A percentile compares a stretch with the other conserved stretches of the same genome.
These are phyloP conservation scores for barrel medic (Medicago truncatula) DNA, from an alignment of 306 rosid genomes.

Conservation along the genomic window DNA sequence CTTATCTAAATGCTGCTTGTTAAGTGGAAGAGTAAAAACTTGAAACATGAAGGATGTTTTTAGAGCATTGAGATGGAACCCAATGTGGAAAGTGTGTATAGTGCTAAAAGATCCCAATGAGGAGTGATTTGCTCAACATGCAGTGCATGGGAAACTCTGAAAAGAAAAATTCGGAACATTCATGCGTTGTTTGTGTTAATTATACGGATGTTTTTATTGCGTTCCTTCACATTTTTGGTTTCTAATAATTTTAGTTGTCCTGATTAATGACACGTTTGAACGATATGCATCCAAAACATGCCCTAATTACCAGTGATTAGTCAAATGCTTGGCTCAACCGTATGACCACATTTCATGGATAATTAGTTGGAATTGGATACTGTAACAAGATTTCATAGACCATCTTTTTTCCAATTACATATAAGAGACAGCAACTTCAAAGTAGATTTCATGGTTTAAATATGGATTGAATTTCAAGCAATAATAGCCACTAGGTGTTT, in stretches of 20 bases:
- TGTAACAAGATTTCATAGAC: neutral
- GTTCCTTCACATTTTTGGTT: neutral
- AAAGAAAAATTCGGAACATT: too few relatives aligned
- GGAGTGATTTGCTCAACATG: neutral
- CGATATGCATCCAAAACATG: too few relatives aligned
- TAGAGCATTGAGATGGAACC: too few relatives aligned
- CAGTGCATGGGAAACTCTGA: neutral
- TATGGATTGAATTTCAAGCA: too few relatives aligned
- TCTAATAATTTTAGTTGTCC: neutral
- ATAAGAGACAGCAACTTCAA: neutral
- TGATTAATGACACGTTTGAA: neutral
- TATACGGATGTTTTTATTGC: neutral
- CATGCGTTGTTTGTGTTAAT: neutral
- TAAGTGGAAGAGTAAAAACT: too few relatives aligned
- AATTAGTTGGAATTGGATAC: neutral
- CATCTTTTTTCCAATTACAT: neutral
- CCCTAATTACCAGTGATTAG: neutral
- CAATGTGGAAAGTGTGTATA: too few relatives aligned
- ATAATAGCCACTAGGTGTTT: too few relatives aligned
- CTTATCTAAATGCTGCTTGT: neutral
- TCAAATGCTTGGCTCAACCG: neutral
- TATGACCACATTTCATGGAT: neutral
- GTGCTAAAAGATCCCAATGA: too few relatives aligned
- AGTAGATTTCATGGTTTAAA: too few relatives aligned
- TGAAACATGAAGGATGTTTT: too few relatives aligned